These are phyloP conservation scores for Gossypium longicalyx DNA, from an alignment of 345 rosid genomes.

Conservation along the genomic window DNA sequence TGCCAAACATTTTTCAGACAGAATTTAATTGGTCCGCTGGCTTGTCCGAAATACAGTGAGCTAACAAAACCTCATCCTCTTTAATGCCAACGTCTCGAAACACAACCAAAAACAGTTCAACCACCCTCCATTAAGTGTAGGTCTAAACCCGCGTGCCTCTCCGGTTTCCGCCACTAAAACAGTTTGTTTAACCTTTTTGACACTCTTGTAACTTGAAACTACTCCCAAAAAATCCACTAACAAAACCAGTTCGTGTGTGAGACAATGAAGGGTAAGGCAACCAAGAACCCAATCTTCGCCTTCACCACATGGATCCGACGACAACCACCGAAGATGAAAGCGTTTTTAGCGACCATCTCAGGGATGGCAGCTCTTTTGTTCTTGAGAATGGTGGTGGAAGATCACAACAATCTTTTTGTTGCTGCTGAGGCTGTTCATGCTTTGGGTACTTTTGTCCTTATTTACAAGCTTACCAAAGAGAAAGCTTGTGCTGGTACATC, in stretches of 20 bases:
- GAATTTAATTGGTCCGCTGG: too few species aligned
- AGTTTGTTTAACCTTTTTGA: not conserved
- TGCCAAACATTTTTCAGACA: too few species aligned
- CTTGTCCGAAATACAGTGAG: too few species aligned
- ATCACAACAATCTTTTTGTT: constrained; percentile 86
- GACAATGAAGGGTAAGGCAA: constrained; percentile 40
- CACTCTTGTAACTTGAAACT: not conserved
- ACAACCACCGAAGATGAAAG: constrained; percentile 85
- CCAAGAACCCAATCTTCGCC: constrained; percentile 58
- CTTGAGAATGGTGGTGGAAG: constrained; percentile 73
- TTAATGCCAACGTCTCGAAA: too few species aligned
- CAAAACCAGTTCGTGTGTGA: not conserved
- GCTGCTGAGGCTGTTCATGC: constrained; percentile 90
- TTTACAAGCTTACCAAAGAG: constrained; percentile 86
- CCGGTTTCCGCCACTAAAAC: not conserved
- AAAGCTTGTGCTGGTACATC: constrained; percentile 75
- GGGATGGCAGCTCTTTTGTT: constrained; percentile 67
- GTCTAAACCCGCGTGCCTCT: too few species aligned
- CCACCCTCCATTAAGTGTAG: too few species aligned
- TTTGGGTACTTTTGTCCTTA: constrained; percentile 76
- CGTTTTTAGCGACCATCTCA: constrained; percentile 55
- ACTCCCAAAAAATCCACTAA: not conserved
- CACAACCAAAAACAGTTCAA: too few species aligned
- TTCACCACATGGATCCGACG: constrained; percentile 74
- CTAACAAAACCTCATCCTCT: too few species aligned